These are phyloP conservation scores for Colletotrichum agaves DNA, from an alignment of 2,329 filamentous ascomycete species.

Conservation along the genomic window DNA sequence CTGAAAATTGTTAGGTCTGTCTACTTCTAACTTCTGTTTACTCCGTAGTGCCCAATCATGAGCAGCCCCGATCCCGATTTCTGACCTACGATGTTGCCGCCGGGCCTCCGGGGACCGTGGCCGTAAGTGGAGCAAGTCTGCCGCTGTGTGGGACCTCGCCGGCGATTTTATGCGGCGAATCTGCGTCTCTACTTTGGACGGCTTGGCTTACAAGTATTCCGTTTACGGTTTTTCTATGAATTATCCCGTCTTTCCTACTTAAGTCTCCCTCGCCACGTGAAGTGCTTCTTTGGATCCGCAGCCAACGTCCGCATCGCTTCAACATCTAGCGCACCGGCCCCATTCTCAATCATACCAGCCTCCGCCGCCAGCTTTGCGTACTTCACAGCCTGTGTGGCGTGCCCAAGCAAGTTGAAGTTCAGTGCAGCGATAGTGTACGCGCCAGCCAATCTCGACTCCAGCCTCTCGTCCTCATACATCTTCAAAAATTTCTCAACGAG, in stretches of 20 bases:
- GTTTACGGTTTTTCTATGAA: no score
- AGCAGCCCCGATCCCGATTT: neutral
- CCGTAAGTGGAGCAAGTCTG: neutral
- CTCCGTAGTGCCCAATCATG: neutral
- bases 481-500: slow-evolving; percentile 52
- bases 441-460: slow-evolving; percentile 48
- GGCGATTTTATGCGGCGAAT: neutral
- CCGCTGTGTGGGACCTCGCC: neutral
- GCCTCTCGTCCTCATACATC: slow-evolving; percentile 52
- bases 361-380: slow-evolving; percentile 53
- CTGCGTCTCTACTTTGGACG: neutral
- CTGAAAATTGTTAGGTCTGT: no score
- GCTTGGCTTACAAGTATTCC: no score
- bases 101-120: neutral
- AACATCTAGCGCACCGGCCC: slow-evolving; percentile 24
- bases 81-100: neutral
- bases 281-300: slow-evolving; percentile 35
- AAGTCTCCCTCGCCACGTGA: slow-evolving; percentile 37
- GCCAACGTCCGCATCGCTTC: slow-evolving; percentile 33
- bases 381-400: slow-evolving; percentile 50
- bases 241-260: neutral
- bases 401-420: slow-evolving; percentile 52
- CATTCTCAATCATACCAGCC: slow-evolving; percentile 43
- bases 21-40: no score
- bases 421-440: slow-evolving; percentile 52